Conservation (phyloP, 176 grass and related monocot species). For the Hordeum marinum region DNA sequence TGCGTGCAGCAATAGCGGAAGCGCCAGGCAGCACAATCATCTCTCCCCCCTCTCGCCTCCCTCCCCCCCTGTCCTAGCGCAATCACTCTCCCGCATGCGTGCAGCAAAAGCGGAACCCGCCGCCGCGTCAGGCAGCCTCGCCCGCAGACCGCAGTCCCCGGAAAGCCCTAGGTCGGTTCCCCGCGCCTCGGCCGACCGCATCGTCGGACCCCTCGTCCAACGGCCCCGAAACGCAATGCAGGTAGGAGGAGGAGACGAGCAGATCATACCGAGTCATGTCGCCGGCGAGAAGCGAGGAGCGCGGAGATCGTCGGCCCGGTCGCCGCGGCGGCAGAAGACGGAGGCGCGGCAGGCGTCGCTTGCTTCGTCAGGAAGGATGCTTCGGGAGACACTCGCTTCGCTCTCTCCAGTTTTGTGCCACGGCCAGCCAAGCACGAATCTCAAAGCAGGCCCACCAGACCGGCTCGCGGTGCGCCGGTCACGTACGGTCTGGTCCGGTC, state of each 20-base stretch:
- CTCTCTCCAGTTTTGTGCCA: neutral
- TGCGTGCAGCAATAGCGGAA: neutral
- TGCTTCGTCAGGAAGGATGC: neutral
- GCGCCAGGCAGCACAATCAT: neutral
- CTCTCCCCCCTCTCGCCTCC: too few relatives aligned
- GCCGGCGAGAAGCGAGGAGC: neutral
- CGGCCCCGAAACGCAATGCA: neutral
- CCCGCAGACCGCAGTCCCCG: neutral
- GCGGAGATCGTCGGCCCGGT: neutral
- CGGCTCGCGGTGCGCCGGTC: neutral
- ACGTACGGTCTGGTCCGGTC: neutral
- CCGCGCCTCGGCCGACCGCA: neutral
- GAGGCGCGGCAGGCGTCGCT: neutral
- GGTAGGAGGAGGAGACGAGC: neutral
- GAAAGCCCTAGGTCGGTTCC: neutral
- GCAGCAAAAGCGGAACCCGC: neutral
- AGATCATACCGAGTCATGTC: neutral
- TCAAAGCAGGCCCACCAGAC: neutral
- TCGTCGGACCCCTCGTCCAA: neutral
- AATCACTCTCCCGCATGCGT: neutral
- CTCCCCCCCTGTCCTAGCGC: too few relatives aligned
- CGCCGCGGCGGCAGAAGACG: neutral
- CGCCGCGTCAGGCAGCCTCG: neutral
- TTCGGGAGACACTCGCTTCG: neutral
- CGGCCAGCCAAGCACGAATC: slow-evolving; percentile 18